phyloP scores from a whole-genome alignment of 2,329 filamentous ascomycete genomes.

The Colletotrichum lupini region DNA sequence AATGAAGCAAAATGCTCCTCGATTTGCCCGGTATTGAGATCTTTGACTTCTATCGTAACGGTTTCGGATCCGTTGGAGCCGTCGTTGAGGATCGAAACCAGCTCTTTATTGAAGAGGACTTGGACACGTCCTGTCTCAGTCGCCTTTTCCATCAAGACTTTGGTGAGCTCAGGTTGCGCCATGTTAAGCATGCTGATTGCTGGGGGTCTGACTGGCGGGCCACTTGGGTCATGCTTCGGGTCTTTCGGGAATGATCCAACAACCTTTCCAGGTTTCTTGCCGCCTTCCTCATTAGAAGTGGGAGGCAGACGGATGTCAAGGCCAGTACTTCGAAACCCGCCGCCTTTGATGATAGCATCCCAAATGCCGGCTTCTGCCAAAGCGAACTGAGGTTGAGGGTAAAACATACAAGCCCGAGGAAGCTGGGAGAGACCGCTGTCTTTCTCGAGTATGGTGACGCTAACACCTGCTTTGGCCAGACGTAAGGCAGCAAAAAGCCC shows the following conservation, averaged over 20 bases:
- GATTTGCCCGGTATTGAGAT: not conserved
- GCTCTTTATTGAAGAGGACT: not conserved
- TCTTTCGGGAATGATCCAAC: not conserved
- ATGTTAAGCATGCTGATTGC: constrained; percentile 11
- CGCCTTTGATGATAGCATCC: not conserved
- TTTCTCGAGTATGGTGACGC: not conserved
- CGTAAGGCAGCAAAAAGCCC: not conserved
- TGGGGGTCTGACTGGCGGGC: not conserved
- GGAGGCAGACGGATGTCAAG: not conserved
- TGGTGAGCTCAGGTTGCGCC: not conserved
- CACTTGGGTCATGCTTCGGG: not conserved
- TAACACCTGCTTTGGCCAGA: not conserved
- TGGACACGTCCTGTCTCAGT: not conserved
- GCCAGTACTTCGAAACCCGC: not conserved
- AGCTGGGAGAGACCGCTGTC: not conserved
- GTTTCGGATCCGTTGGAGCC: not conserved
- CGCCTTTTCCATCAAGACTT: not conserved
- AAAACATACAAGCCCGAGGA: not conserved
- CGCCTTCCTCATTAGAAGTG: not conserved
- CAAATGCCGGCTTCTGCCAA: not conserved
- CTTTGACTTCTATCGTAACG: not conserved
- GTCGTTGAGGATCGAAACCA: not conserved
- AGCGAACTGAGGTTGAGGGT: not conserved
- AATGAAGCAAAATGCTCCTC: not conserved
- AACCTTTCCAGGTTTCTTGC: not conserved